Conservation (phyloP, 2,329 filamentous ascomycete genomes). For the Leptographium lundbergii region DNA sequence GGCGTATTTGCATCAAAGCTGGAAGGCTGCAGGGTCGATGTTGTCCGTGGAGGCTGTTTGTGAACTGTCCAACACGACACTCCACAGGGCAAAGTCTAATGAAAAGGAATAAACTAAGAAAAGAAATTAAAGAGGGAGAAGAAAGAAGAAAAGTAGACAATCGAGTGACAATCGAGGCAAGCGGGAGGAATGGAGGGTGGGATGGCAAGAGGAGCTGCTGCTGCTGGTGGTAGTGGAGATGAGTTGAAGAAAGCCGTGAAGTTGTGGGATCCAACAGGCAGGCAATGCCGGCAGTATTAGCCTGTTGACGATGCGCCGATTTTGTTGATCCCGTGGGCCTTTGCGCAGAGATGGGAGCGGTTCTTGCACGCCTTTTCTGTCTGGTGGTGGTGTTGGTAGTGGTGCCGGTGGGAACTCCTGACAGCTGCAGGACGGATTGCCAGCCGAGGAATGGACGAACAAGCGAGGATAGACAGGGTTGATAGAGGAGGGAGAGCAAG, state of each 20-base stretch:
- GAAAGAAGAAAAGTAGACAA: background rate
- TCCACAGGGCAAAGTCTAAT: background rate
- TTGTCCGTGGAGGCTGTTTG: background rate
- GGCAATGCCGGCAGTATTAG: background rate
- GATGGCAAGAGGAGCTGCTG: background rate
- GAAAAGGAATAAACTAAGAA: background rate
- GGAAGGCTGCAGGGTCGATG: background rate
- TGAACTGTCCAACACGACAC: background rate
- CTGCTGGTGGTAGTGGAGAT: background rate
- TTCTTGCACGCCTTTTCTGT: background rate
- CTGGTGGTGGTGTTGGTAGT: background rate
- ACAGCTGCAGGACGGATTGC: constrained; percentile 4
- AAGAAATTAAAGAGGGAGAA: background rate
- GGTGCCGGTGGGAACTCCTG: constrained; percentile 1
- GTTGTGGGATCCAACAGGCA: background rate
- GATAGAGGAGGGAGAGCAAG: background rate
- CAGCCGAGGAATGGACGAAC: constrained; percentile 1
- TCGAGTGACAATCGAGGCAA: background rate
- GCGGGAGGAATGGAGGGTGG: background rate
- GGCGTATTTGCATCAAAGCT: background rate
- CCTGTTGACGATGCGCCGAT: background rate
- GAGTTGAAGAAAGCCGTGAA: background rate
- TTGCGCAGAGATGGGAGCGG: background rate
- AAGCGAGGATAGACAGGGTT: constrained; percentile 1
- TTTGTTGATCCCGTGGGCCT: background rate